Evolutionary conservation across 1,139 yeast genomes (phyloP).

Genomic region (Saccharomycopsis crataegensis): DNA sequence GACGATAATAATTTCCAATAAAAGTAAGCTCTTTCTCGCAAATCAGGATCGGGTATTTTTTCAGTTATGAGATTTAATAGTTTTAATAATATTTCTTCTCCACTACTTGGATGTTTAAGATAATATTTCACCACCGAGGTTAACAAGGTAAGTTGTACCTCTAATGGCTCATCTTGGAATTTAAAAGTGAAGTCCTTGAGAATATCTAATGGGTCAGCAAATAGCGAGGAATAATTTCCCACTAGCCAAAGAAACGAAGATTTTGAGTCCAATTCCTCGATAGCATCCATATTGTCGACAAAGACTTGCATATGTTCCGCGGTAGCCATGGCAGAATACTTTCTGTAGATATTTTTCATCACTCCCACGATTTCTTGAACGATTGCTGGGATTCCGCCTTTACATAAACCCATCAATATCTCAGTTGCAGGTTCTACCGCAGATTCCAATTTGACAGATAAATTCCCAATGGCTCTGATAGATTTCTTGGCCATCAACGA

Average conservation of each 20-base stretch:
- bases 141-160: slow-evolving; percentile 66
- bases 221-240: slow-evolving; percentile 58
- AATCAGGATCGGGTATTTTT: slow-evolving; percentile 69
- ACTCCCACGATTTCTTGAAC: slow-evolving; percentile 78
- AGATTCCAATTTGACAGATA: slow-evolving; percentile 67
- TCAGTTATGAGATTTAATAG: slow-evolving; percentile 59
- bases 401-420: slow-evolving; percentile 49
- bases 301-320: background rate
- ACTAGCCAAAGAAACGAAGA: slow-evolving; percentile 78
- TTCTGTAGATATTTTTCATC: slow-evolving; percentile 65
- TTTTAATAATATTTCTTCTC: slow-evolving; percentile 51
- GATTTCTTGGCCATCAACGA: slow-evolving; percentile 82
- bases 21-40: slow-evolving; percentile 77
- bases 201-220: slow-evolving; percentile 40
- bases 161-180: slow-evolving; percentile 56
- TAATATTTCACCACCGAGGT: slow-evolving; percentile 73
- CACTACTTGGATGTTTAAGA: slow-evolving; percentile 45
- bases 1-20: slow-evolving; percentile 77
- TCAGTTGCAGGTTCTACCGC: slow-evolving; percentile 60
- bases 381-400: slow-evolving; percentile 58
- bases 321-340: slow-evolving; percentile 56
- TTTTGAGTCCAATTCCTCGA: slow-evolving; percentile 75
- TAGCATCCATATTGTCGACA: slow-evolving; percentile 28
- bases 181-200: slow-evolving; percentile 39
- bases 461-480: slow-evolving; percentile 80